A percentile compares a stretch with the other conserved stretches of the same genome.
phyloP scores from a whole-genome alignment of 2,329 filamentous ascomycete species.

The Hypoxylon sp. region DNA sequence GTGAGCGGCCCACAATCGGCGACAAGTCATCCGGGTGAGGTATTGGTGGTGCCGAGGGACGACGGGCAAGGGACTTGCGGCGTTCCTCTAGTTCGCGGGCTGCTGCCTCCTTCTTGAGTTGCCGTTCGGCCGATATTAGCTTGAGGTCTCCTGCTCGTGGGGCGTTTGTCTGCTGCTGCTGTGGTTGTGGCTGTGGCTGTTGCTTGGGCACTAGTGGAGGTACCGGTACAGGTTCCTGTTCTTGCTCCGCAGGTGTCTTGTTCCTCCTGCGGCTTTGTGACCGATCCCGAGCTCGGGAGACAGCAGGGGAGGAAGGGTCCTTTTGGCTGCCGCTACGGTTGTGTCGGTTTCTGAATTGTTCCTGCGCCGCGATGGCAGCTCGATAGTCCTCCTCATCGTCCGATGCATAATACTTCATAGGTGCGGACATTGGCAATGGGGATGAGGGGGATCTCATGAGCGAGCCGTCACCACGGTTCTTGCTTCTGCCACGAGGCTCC shows the following conservation, averaged over 20 bases:
- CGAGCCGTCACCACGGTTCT: conserved; percentile 70
- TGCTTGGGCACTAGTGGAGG: conserved; percentile 42
- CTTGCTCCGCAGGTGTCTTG: conserved; percentile 49
- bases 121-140: conserved; percentile 69
- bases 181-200: conserved; percentile 23
- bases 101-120: conserved; percentile 77
- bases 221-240: conserved; percentile 50
- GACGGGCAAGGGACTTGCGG: conserved; percentile 82
- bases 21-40: conserved; percentile 75
- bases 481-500: conserved; percentile 72
- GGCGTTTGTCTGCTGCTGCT: conserved; percentile 42
- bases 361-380: conserved; percentile 65
- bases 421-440: conserved; percentile 79
- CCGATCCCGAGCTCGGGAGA: conserved; percentile 52
- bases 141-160: conserved; percentile 67
- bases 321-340: conserved; percentile 62
- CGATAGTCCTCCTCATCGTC: conserved; percentile 75
- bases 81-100: conserved; percentile 91
- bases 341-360: conserved; percentile 68
- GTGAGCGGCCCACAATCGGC: conserved; percentile 52
- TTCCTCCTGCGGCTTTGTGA: conserved; percentile 55
- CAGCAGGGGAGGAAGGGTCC: conserved; percentile 50
- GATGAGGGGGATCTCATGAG: conserved; percentile 80
- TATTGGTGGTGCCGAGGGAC: conserved; percentile 83
- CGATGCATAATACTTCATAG: conserved; percentile 66